Evolutionary conservation across 1,284 basidiomycete genomes (phyloP).

Genomic region (Puccinia horiana): DNA sequence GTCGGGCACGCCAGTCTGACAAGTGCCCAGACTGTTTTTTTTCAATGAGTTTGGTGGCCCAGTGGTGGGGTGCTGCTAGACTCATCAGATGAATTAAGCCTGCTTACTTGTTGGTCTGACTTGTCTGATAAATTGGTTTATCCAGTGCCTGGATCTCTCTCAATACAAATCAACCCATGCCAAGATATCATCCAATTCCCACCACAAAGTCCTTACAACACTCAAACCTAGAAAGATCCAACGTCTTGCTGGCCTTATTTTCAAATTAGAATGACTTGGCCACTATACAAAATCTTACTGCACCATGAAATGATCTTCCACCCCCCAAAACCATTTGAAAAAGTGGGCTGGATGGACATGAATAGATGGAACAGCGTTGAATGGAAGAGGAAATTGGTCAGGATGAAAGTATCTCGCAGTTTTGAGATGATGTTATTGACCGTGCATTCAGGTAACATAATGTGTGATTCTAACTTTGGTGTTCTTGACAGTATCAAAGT

Average conservation of each 20-base stretch:
- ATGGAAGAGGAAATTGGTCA: conserved; percentile 36
- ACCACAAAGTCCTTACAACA: conserved; percentile 8
- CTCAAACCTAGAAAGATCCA: background rate
- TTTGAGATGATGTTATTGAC: conserved; percentile 87
- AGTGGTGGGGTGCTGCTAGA: no score
- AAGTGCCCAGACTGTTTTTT: no score
- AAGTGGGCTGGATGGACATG: conserved; percentile 29
- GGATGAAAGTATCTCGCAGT: conserved; percentile 64
- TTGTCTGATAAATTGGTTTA: no score
- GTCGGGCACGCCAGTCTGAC: no score
- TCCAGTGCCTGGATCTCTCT: no score
- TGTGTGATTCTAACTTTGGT: conserved; percentile 52
- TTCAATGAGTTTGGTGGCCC: no score
- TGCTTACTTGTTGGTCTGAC: no score
- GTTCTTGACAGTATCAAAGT: conserved; percentile 60
- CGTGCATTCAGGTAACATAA: conserved; percentile 57
- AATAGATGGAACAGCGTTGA: conserved; percentile 22
- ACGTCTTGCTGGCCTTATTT: background rate
- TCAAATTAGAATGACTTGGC: conserved; percentile 31
- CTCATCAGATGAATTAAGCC: no score
- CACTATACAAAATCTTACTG: conserved; percentile 37
- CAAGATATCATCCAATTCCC: conserved; percentile 32
- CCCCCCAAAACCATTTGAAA: conserved; percentile 45
- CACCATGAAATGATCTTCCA: conserved; percentile 37
- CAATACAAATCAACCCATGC: conserved; percentile 1